phyloP scores from a whole-genome alignment of 306 rosid species.

The Amphicarpaea edgeworthii region DNA sequence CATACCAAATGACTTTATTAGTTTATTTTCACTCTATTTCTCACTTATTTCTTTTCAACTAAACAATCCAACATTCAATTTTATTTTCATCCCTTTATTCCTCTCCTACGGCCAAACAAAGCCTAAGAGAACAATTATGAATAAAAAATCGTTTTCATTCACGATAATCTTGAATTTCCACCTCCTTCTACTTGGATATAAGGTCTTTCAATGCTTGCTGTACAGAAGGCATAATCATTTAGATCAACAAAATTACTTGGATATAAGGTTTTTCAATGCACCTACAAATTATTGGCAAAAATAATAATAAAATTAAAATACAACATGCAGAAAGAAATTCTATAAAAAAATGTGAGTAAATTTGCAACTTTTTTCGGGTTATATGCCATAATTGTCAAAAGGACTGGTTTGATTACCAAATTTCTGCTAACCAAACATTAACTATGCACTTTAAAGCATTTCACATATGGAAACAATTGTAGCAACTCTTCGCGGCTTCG shows the following conservation, averaged over 20 bases:
- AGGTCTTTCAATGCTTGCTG: background rate
- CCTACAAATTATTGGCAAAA: background rate
- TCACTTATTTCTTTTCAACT: too few species aligned
- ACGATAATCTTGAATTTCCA: too few species aligned
- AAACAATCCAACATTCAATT: too few species aligned
- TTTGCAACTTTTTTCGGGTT: conserved; percentile 14
- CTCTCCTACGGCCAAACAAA: too few species aligned
- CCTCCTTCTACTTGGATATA: too few species aligned
- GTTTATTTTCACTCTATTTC: too few species aligned
- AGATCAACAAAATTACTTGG: background rate
- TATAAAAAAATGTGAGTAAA: background rate
- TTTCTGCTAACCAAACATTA: conserved; percentile 43
- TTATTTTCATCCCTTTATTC: too few species aligned
- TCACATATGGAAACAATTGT: conserved; percentile 71
- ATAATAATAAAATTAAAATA: background rate
- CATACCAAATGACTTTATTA: too few species aligned
- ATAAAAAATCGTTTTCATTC: too few species aligned
- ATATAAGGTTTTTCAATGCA: background rate
- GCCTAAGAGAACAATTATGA: too few species aligned
- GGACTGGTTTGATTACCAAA: conserved; percentile 25
- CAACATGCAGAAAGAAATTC: background rate
- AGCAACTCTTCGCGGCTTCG: conserved; percentile 80
- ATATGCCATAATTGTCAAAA: conserved; percentile 20
- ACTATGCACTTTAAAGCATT: conserved; percentile 90
- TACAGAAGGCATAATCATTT: background rate